A percentile compares a stretch with the other conserved stretches of the same genome.
Evolutionary conservation across 2,329 filamentous ascomycete species (phyloP).

Genomic region (Teratosphaeriaceae sp.): DNA sequence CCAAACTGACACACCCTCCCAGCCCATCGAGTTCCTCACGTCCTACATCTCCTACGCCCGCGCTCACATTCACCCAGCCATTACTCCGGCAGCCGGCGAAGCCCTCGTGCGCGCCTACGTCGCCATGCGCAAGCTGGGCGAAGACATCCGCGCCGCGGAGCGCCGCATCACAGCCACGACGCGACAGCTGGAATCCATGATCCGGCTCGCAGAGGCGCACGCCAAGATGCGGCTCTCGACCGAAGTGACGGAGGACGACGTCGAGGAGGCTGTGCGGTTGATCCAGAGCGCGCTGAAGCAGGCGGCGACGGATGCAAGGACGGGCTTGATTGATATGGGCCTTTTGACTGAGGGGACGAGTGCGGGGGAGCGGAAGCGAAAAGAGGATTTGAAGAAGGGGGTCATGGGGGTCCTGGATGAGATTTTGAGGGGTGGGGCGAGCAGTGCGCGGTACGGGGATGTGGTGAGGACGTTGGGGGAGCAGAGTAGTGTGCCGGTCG

Average conservation of each 20-base stretch:
- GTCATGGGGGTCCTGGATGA: slow-evolving; percentile 73
- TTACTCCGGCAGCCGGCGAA: slow-evolving; percentile 72
- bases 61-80: slow-evolving; percentile 71
- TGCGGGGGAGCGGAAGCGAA: slow-evolving; percentile 74
- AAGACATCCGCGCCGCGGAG: slow-evolving; percentile 66
- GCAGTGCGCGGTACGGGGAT: slow-evolving; percentile 70
- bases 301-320: slow-evolving; percentile 86
- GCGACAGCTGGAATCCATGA: slow-evolving; percentile 96
- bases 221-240: slow-evolving; percentile 89
- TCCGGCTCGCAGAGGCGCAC: slow-evolving; percentile 90
- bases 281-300: slow-evolving; percentile 95
- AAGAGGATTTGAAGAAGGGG: slow-evolving; percentile 76
- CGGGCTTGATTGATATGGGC: slow-evolving; percentile 93
- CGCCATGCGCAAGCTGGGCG: slow-evolving; percentile 85
- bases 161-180: slow-evolving; percentile 98
- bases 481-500: slow-evolving; percentile 60
- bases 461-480: slow-evolving; percentile 67
- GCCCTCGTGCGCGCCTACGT: slow-evolving; percentile 85
- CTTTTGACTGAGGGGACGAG: slow-evolving; percentile 91
- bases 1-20: slow-evolving; percentile 7
- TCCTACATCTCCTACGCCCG: slow-evolving; percentile 96
- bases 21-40: slow-evolving; percentile 93
- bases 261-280: slow-evolving; percentile 81
- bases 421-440: slow-evolving; percentile 56
- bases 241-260: slow-evolving; percentile 72